A percentile compares a stretch with the other conserved stretches of the same genome.
Evolutionary conservation across 805 yeast genomes (phyloP).

Genomic region (Starmerella floris): DNA sequence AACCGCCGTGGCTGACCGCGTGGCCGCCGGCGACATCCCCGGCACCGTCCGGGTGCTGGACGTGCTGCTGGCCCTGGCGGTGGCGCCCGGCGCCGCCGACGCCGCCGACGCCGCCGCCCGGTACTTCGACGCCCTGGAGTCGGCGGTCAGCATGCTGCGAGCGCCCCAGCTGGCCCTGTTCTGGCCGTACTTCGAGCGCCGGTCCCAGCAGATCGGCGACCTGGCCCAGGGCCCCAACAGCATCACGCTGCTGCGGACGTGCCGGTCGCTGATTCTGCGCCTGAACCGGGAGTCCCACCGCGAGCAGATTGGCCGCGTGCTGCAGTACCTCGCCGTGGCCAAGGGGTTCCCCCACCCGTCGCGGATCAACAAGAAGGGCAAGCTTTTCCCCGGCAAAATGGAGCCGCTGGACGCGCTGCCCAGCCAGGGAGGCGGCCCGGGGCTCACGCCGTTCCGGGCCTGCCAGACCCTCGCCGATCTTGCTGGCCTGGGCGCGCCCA

Average conservation of each 20-base stretch:
- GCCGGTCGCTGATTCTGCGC: constrained; percentile 3
- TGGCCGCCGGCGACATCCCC: no score
- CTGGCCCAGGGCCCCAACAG: constrained; percentile 9
- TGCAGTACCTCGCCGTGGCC: constrained; percentile 7
- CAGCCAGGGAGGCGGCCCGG: background rate
- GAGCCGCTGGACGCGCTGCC: background rate
- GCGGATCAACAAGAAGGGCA: constrained; percentile 14
- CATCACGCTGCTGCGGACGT: constrained; percentile 9
- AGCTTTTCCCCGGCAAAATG: background rate
- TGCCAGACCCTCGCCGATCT: background rate
- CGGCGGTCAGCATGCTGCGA: constrained; percentile 3
- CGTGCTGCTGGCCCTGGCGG: background rate
- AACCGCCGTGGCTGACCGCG: no score
- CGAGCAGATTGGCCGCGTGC: constrained; percentile 4
- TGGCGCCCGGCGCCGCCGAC: background rate
- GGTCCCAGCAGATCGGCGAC: background rate
- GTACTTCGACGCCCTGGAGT: constrained; percentile 2
- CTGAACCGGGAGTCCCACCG: background rate
- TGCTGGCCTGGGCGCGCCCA: background rate
- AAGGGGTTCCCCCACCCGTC: constrained; percentile 17
- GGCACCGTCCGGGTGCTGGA: background rate
- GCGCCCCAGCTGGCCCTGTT: background rate
- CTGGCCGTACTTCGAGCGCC: constrained; percentile 5
- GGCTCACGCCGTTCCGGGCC: background rate
- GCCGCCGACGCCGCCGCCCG: background rate